These are phyloP conservation scores for Eutypella sp. DNA, from an alignment of 2,329 filamentous ascomycete genomes.

Conservation along the genomic window DNA sequence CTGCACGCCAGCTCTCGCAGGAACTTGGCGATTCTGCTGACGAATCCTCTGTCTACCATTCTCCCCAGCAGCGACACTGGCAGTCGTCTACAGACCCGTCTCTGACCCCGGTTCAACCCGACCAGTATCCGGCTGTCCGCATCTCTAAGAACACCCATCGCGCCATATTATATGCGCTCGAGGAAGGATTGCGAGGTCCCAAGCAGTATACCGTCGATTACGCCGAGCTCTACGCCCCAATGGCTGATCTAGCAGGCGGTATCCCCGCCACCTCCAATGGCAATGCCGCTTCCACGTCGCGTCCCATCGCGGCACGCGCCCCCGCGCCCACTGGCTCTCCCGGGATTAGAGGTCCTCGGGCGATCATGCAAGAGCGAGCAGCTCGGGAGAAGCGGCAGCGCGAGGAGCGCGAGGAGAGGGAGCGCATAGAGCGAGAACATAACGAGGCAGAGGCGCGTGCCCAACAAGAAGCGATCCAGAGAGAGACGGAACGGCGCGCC, in stretches of 20 bases:
- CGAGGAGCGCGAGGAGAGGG: conserved; percentile 57
- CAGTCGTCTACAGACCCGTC: conserved; percentile 25
- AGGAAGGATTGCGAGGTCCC: conserved; percentile 82
- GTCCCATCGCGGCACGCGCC: conserved; percentile 43
- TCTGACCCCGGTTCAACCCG: conserved; percentile 27
- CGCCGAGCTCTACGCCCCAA: conserved; percentile 82
- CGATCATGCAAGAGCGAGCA: conserved; percentile 84
- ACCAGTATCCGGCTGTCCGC: conserved; percentile 47
- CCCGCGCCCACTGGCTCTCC: conserved; percentile 52
- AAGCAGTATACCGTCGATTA: conserved; percentile 78
- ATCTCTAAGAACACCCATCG: conserved; percentile 82
- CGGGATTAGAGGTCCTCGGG: conserved; percentile 76
- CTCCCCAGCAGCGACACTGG: conserved; percentile 22
- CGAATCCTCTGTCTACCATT: conserved; percentile 29
- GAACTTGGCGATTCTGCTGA: conserved; percentile 41
- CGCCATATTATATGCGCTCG: conserved; percentile 86
- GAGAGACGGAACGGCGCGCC: conserved; percentile 57
- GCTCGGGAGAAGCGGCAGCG: conserved; percentile 69
- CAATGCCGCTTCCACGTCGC: conserved; percentile 41
- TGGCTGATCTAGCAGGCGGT: conserved; percentile 72
- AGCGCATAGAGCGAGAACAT: conserved; percentile 50
- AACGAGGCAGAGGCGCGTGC: conserved; percentile 52
- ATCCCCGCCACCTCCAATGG: conserved; percentile 51
- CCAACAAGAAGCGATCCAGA: conserved; percentile 50
- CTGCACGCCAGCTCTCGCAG: conserved; percentile 40